Evolutionary conservation across 768 basidiomycete species (phyloP), one percentile per base, ranked within the genome.

Genomic region (Termitomyces sp.): DNA sequence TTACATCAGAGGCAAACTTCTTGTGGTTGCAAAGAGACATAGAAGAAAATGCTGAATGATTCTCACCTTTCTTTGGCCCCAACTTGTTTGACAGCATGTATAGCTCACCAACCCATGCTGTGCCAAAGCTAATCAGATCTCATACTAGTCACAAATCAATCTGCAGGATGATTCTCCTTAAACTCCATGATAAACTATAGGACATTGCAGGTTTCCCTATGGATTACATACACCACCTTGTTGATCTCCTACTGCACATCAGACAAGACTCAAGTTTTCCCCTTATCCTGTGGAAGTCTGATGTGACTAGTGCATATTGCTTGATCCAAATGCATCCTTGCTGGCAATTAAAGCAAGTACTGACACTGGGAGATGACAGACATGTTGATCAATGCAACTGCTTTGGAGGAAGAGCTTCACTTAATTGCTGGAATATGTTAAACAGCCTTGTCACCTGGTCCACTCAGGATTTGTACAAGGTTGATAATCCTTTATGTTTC

Each of bases 231-330:
- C 3, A 10, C 0, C 32, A 49, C 4, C 14, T 46, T 9, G 32
- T 17, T 0, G 37, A 45, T 10, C 37, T 38, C 10, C 29, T 50
- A 42, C 10, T 34, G 14, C n/a, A 36, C 31, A n/a, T 14, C 1
- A 2, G 29, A 8, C 29, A 25, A 15, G 20, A 25, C 1, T 49
- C 29, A 0, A 8, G 31, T 12, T 5, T 29, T 1, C 45, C 63
- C 20, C 58, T 75, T 5, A 47, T 60, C 4, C 56, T 77, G 0
- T 79, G 73, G 69, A 79, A 80, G 58, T 72, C 71, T 0, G 78
- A 82, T 57, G 73, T 81, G 0, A 66, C 68, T 0, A 60, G 68
- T 11, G 79, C 79, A 0, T 79, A 77, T 51, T 64, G 70, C 0
- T 68, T 59, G 0, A 56, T 77, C 32, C 80, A 75, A 0, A 69